A percentile compares a stretch with the other conserved stretches of the same genome.
phyloP scores from a whole-genome alignment of 495 filamentous ascomycete genomes.

The Hypoxylon perforatum region DNA sequence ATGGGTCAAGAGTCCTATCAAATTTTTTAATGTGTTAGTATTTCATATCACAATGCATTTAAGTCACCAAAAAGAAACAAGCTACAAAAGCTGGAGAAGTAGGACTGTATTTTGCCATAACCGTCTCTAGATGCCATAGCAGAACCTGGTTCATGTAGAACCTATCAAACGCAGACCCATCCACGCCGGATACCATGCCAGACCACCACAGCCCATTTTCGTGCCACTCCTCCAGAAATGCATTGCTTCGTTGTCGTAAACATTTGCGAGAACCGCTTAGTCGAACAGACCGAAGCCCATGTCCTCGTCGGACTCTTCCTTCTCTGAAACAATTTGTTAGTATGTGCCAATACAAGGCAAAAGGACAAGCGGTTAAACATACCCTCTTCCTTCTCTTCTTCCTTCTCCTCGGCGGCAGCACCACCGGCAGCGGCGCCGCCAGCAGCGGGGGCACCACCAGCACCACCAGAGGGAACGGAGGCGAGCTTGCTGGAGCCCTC shows the following conservation, averaged over 20 bases:
- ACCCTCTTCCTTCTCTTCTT: constrained; percentile 81
- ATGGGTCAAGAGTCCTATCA: neutral
- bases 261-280: constrained; percentile 62
- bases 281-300: constrained; percentile 99
- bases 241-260: constrained; percentile 43
- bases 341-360: constrained; percentile 16
- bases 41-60: constrained; percentile 11
- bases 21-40: neutral
- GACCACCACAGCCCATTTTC: constrained; percentile 43
- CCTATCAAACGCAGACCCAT: constrained; percentile 42
- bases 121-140: constrained; percentile 38
- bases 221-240: constrained; percentile 39
- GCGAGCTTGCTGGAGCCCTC: constrained; percentile 94
- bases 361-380: constrained; percentile 34
- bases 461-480: constrained; percentile 94
- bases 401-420: constrained; percentile 75
- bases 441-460: constrained; percentile 72
- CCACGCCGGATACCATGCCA: constrained; percentile 43
- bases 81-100: constrained; percentile 34
- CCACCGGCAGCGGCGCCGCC: constrained; percentile 72
- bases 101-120: constrained; percentile 45
- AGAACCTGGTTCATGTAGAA: constrained; percentile 4
- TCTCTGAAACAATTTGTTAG: constrained; percentile 57
- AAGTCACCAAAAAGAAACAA: neutral
- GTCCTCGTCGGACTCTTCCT: constrained; percentile 97